Conservation (phyloP, 73 alveolate species). For the Durusdinium trenchii region DNA sequence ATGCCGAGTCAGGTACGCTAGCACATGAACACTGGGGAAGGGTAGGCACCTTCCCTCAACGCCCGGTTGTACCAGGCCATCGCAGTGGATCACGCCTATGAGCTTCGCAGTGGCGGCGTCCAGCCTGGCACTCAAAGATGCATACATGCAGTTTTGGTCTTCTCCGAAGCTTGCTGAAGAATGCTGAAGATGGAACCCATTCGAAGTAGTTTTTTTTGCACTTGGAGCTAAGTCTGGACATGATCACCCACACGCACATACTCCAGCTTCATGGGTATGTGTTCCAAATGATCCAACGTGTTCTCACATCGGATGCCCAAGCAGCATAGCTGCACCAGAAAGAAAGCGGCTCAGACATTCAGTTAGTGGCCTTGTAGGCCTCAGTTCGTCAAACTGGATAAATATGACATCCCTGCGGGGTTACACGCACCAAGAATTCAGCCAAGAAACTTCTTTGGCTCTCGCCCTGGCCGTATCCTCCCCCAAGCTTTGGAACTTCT, state of each 20-base stretch:
- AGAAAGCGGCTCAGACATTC: background rate
- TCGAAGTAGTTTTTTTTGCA: no score
- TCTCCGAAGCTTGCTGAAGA: background rate
- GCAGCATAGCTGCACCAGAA: background rate
- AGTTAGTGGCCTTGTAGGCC: background rate
- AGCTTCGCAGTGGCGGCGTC: background rate
- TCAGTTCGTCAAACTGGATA: background rate
- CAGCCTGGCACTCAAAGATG: background rate
- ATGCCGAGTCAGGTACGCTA: no score
- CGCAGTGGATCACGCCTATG: background rate
- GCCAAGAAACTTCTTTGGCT: background rate
- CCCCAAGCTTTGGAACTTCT: background rate
- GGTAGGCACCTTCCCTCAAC: background rate
- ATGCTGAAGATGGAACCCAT: background rate
- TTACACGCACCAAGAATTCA: background rate
- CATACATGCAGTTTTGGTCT: background rate
- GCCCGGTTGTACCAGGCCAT: conserved; percentile 31
- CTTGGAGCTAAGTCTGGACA: background rate
- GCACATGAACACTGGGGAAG: background rate
- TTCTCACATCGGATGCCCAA: background rate
- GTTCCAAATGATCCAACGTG: background rate
- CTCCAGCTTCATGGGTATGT: background rate
- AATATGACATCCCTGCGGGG: background rate
- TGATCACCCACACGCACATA: no score
- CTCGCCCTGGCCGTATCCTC: background rate